phyloP scores from a whole-genome alignment of 2,329 filamentous ascomycete genomes.

The Hypoxylon sp. region DNA sequence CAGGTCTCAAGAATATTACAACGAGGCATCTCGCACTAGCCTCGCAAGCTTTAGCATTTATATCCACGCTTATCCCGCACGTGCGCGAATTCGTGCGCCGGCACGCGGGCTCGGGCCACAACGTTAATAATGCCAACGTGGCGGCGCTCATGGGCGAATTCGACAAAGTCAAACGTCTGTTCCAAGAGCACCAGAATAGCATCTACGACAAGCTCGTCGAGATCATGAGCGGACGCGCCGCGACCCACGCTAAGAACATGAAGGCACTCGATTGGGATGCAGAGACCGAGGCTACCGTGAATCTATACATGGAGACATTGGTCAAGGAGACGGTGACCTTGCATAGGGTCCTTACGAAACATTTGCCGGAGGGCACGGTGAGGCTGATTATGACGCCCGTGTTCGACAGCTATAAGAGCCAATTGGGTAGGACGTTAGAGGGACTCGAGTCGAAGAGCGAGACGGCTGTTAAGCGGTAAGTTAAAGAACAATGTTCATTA shows the following conservation, averaged over 20 bases:
- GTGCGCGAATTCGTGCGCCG: conserved; percentile 91
- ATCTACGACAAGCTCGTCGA: conserved; percentile 95
- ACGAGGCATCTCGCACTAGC: conserved; percentile 95
- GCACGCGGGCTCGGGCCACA: conserved; percentile 69
- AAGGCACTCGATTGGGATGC: conserved; percentile 82
- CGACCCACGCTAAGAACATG: conserved; percentile 81
- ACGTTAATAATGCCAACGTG: conserved; percentile 61
- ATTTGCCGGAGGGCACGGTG: conserved; percentile 83
- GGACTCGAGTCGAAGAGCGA: conserved; percentile 76
- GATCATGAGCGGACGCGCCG: conserved; percentile 86
- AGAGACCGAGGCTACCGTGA: conserved; percentile 63
- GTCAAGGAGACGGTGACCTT: conserved; percentile 88
- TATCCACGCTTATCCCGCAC: conserved; percentile 89
- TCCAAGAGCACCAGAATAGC: conserved; percentile 90
- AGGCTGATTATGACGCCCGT: conserved; percentile 89
- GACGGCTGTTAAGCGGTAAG: conserved; percentile 79
- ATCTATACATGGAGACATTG: conserved; percentile 87
- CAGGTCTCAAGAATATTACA: conserved; percentile 94
- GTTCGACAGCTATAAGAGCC: conserved; percentile 84
- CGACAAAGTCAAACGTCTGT: conserved; percentile 85
- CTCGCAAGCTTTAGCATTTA: conserved; percentile 89
- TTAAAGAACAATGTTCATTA: conserved; percentile 34
- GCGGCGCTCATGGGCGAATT: conserved; percentile 82
- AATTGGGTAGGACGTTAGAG: conserved; percentile 80
- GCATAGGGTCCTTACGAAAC: conserved; percentile 85